Evolutionary conservation across 345 rosid genomes (phyloP), one percentile per base, ranked within the genome.

Genomic region (Cardiospermum halicacabum): DNA sequence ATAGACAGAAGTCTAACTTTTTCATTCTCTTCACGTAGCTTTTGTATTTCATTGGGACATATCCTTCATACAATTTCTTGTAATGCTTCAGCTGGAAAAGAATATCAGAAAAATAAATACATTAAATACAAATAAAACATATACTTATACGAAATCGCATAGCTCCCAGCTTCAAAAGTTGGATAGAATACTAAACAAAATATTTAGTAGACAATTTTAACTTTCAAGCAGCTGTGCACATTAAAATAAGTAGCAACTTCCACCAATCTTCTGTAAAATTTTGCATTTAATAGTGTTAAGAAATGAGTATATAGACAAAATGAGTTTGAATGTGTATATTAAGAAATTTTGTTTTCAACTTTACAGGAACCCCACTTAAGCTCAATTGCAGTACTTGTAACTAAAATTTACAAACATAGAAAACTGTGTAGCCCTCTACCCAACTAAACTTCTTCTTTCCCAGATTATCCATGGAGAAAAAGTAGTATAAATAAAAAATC

Each of bases 11-110:
- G 66, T 73, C 91, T 79, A 72, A 92, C 96, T 78, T 92, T 83
- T 89, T 92, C 89, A 89, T 88, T 72, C 78, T 83, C 86, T 77
- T 89, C 75, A 81, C 62, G 71, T 92, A 92, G 75, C 79, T 81
- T 74, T 75, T 86, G 76, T 92, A 92, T 74, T 84, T 84, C 96
- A 88, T 80, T 11, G 98, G 98, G 57, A 92, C 96, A 72, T 89
- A 86, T 16, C 78, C 84, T 80, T 89, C 96, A 39, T 89, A 92
- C 51, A 88, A 72, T 67, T 86, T 86, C 55, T 73, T 85, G 76
- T 76, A 75, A 70, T 75, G 80, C 78, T 89, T 92, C 69, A 89
- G 77, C 96, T 92, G 89, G 58, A 80, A 77, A 65, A 24, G n/a
- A 65, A 31, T 26, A 66, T 7, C 53, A 42, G 8, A 12, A 6